Percentiles rank a stretch among this genome's conserved stretches.
phyloP scores from a whole-genome alignment of 164 flowering plant species.

The Akebia trifoliata region DNA sequence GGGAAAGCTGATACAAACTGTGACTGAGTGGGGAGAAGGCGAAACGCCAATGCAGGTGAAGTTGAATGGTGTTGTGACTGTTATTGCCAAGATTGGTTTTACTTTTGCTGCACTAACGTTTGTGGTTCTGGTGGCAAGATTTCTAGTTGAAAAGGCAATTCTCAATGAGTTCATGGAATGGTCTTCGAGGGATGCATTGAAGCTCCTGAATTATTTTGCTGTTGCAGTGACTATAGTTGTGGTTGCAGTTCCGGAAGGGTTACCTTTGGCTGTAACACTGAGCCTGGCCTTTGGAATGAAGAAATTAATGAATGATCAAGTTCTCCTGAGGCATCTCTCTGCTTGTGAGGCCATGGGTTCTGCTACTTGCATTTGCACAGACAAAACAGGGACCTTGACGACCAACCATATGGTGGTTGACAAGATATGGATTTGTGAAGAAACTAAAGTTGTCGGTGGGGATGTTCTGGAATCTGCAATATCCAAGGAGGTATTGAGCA shows the following conservation, averaged over 20 bases:
- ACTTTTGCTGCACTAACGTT: conserved; percentile 28
- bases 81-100: conserved; percentile 33
- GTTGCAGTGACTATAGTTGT: conserved; percentile 29
- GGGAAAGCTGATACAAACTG: no score
- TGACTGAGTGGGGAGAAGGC: conserved; percentile 27
- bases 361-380: no score
- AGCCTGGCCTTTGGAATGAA: conserved; percentile 38
- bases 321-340: conserved; percentile 30
- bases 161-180: conserved; percentile 10
- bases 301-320: conserved; percentile 30
- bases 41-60: no score
- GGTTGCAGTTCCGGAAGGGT: conserved; percentile 50
- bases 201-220: conserved; percentile 21
- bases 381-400: no score
- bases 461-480: conserved; percentile 19
- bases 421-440: no score
- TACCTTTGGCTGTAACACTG: conserved; percentile 38
- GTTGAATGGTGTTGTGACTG: conserved; percentile 33
- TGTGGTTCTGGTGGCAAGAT: conserved; percentile 19
- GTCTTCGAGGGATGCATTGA: conserved; percentile 20
- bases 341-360: no score
- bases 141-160: conserved; percentile 17
- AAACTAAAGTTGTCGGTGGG: no score
- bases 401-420: no score
- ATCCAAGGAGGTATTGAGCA: conserved; percentile 13